Evolutionary conservation across 2,329 filamentous ascomycete genomes (phyloP), one percentile per base, ranked within the genome.

Genomic region (Acephala macrosclerotiorum): DNA sequence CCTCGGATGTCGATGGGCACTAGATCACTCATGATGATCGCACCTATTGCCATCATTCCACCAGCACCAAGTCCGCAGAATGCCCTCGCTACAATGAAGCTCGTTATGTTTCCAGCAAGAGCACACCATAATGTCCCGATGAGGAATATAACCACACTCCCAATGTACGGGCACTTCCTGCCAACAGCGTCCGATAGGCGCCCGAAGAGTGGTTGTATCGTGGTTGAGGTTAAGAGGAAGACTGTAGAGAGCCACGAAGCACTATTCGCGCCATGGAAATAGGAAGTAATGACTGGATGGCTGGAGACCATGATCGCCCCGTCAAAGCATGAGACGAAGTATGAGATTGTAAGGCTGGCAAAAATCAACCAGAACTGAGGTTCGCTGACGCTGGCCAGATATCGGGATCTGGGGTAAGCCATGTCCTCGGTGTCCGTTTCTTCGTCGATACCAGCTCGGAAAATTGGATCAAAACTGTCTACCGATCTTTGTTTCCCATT

Each of bases 211-310:
- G 92, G 91, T 77, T 94, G 90, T 64, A 93, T 89, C 29, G 89
- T 87, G 1, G 91, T 94, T 4, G 88, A 91, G 0, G 92, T 93
- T 42, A 95, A 82, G 38, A 95, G 79, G 70, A 94, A 95, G 0
- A 90, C 87, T 0, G 92, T 95, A 1, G 91, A 93, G 4, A 95
- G 82, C 92, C 92, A 96, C 1, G 91, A 93, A 3, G 92, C 92
- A 56, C 88, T 87, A 76, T 95, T 93, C 36, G 91, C 91, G 58
- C 90, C 86, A 67, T 89, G 81, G 77, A 95, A 95, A 76, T 94
- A 88, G 0, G 91, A 93, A 0, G 91, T 94, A 67, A 95, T 93
- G 64, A 92, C 90, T 0, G 92, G 91, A 76, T 95, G 92, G 47
- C 86, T 90, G 2, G 91, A 93, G 3, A 91, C 91, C 91, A 95